Evolutionary conservation across 2,329 filamentous ascomycete species (phyloP), one percentile per base, ranked within the genome.

Genomic region (Diaporthe amygdali): DNA sequence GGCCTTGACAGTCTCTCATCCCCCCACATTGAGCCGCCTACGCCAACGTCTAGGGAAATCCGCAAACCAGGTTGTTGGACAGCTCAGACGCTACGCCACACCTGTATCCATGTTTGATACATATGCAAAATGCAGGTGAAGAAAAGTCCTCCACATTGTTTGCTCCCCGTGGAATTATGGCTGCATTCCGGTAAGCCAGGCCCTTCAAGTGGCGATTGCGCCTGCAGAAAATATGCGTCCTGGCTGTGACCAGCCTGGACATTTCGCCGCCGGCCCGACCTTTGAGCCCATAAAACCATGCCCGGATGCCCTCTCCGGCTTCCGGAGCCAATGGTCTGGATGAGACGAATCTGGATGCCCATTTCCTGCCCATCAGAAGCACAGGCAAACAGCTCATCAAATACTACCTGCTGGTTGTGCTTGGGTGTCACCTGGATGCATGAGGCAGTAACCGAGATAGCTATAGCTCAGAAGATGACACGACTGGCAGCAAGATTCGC

Each of bases 101-200:
- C 52, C 39, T 27, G 6, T 25, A 41, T 54, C 55, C 63, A 70
- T 32, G 41, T 44, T 46, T 68, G 63, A 46, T 68, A 52, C 52
- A 68, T 66, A 34, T 54, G 56, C 39, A 52, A 55, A 61, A 51
- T 72, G 70, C 70, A 72, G 56, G 56, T 44, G 66, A 69, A 64
- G 39, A 47, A 32, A 64, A 17, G 27, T 49, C 47, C 20, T 47
- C 39, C 54, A 52, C 47, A 47, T 55, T 54, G 54, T 46, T 59
- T 59, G 52, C 66, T 56, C 20, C 51, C 44, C 52, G 30, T 55
- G 52, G 17, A 30, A 46, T 30, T 47, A 68, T 47, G 41, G 41
- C 54, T 49, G 52, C 44, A 64, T 64, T 56, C 14, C 39, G n/a
- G 32, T 27, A 51, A 22, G n/a, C 52, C 41, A 41, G 22, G 22